Evolutionary conservation across 345 rosid species (phyloP), one percentile per base, ranked within the genome.

Genomic region (Draba incana): DNA sequence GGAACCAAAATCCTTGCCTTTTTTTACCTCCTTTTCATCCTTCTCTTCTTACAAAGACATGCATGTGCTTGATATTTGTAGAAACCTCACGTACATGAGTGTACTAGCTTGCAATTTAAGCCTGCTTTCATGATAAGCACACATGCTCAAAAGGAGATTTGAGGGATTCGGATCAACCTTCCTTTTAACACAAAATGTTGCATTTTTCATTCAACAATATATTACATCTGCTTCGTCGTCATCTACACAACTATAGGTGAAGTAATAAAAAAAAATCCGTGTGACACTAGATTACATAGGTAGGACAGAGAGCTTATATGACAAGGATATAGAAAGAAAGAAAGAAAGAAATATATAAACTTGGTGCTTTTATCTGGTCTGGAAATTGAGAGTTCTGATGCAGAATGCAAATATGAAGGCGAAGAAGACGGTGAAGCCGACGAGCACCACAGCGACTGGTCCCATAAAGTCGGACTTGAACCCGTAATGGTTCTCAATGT

Each of bases 361-460:
- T 41, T 42, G 24, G 16, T 3, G 16, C 12, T 50, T 51, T 59
- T 59, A 69, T 69, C 74, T 69, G 43, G 67, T 61, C 16, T 89
- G 96, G 85, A 92, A 92, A 84, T 92, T 87, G 54, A 92, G 83
- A n/a, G 84, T 81, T 75, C 72, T 84, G 57, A 83, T 85, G 82
- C 96, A 85, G 72, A 81, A 84, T 3, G 90, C 93, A 66, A 73
- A 92, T 76, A 84, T 70, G 83, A 84, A 79, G 11, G 92, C 89
- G 31, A 91, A 91, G 75, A 86, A 88, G 45, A 66, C 81, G 0
- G 82, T 51, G 69, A 91, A 88, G 14, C 38, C 81, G 20, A 89
- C 75, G 67, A 88, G 72, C 10, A 86, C 90, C 10, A 49, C 77
- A n/a, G 94, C 92, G n/a, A 84, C 80, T 15, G 83, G 79, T 23